Conservation (phyloP, 208 protist species). For the Crithidia thermophila region DNA sequence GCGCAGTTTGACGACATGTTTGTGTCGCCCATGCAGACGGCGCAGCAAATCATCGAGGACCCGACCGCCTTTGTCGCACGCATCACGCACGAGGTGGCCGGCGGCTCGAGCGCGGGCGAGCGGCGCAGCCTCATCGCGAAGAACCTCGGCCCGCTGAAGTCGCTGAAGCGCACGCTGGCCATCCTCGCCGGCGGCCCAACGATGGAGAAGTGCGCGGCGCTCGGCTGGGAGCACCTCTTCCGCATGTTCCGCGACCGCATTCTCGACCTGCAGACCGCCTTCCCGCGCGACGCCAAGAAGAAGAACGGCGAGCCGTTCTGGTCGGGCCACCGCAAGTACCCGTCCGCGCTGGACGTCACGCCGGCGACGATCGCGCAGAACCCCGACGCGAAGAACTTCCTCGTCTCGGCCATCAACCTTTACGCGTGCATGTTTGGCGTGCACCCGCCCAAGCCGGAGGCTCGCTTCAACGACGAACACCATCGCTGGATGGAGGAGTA, state of each 20-base stretch:
- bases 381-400: conserved; percentile 64
- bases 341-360: conserved; percentile 58
- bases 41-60: conserved; percentile 83
- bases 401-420: conserved; percentile 76
- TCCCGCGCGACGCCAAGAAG: conserved; percentile 96
- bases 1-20: conserved; percentile 94
- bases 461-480: conserved; percentile 82
- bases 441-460: conserved; percentile 80
- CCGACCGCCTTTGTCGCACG: conserved; percentile 64
- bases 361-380: conserved; percentile 25
- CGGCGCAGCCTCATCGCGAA: conserved; percentile 81
- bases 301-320: conserved; percentile 94
- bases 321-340: conserved; percentile 90
- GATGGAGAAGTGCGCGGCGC: conserved; percentile 95
- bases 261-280: conserved; percentile 96
- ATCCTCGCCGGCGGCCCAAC: conserved; percentile 57
- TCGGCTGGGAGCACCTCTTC: conserved; percentile 96
- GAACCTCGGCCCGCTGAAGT: conserved; percentile 60
- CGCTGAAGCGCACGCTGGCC: conserved; percentile 53
- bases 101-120: conserved; percentile 69
- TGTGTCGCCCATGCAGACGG: conserved; percentile 82
- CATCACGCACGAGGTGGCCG: conserved; percentile 65
- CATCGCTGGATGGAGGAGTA: conserved; percentile 88
- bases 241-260: conserved; percentile 97
- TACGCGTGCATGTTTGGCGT: conserved; percentile 90